phyloP scores from a whole-genome alignment of 495 filamentous ascomycete genomes.

The Pyronema omphalodes region DNA sequence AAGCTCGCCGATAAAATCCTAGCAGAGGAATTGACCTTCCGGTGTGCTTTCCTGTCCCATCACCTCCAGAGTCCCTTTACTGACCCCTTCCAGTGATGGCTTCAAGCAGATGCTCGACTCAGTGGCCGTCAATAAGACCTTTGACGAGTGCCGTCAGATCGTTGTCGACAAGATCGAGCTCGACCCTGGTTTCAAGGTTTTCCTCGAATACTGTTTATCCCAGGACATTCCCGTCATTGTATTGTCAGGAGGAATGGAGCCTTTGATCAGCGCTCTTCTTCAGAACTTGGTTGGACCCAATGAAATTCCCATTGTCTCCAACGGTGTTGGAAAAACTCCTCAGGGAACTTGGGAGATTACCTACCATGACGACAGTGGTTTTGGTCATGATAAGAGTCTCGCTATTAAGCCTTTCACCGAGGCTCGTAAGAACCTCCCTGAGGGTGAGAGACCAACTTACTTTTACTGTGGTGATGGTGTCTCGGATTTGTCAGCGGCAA shows the following conservation, averaged over 20 bases:
- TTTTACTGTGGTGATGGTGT: slow-evolving; percentile 87
- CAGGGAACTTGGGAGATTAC: slow-evolving; percentile 70
- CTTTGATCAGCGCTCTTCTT: slow-evolving; percentile 71
- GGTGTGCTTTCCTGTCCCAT: slow-evolving; percentile 28
- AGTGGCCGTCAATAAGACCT: slow-evolving; percentile 57
- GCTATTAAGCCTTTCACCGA: slow-evolving; percentile 68
- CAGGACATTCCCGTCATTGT: slow-evolving; percentile 86
- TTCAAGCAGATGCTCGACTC: slow-evolving; percentile 81
- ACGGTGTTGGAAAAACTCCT: slow-evolving; percentile 59
- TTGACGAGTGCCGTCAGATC: slow-evolving; percentile 54
- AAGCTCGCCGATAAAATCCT: slow-evolving; percentile 56
- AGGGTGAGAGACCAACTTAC: slow-evolving; percentile 47
- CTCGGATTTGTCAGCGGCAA: slow-evolving; percentile 70
- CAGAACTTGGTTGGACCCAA: slow-evolving; percentile 51
- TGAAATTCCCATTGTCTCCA: slow-evolving; percentile 68
- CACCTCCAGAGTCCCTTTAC: neutral
- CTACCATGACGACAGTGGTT: slow-evolving; percentile 71
- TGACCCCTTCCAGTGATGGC: slow-evolving; percentile 35
- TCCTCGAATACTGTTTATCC: slow-evolving; percentile 59
- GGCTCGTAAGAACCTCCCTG: slow-evolving; percentile 33
- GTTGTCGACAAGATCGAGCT: slow-evolving; percentile 69
- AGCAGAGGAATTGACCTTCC: slow-evolving; percentile 46
- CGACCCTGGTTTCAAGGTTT: slow-evolving; percentile 68
- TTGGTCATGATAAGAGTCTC: slow-evolving; percentile 84
- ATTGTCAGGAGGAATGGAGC: slow-evolving; percentile 75